phyloP scores from a whole-genome alignment of 176 grass and related monocot species.

The Aechmea fasciata region DNA sequence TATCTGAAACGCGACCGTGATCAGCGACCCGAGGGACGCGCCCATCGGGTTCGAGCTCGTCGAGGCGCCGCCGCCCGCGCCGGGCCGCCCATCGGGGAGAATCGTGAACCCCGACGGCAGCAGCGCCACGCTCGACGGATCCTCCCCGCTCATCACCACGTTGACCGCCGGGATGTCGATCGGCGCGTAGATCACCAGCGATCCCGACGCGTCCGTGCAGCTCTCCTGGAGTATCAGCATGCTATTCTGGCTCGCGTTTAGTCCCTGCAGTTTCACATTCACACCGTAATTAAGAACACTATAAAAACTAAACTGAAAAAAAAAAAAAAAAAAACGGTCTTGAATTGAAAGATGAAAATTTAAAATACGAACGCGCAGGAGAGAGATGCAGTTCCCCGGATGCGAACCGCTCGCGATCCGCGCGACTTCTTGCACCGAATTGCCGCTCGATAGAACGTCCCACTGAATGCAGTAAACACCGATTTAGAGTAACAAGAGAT shows the following conservation, averaged over 20 bases:
- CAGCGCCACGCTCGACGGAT: constrained; percentile 47
- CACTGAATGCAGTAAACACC: constrained; percentile 13
- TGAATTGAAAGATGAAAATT: background rate
- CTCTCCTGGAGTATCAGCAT: constrained; percentile 73
- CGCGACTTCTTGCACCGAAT: constrained; percentile 24
- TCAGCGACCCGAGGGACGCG: constrained; percentile 33
- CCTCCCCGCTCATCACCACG: constrained; percentile 64
- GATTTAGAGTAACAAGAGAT: too few relatives aligned
- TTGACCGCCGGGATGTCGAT: constrained; percentile 55
- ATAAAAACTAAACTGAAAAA: background rate
- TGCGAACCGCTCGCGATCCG: constrained; percentile 19
- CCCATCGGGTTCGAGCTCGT: constrained; percentile 3
- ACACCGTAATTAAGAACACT: background rate
- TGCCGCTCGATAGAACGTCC: constrained; percentile 29
- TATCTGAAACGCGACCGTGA: constrained; percentile 76
- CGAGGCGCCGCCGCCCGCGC: constrained; percentile 1
- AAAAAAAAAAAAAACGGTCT: background rate
- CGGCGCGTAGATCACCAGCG: constrained; percentile 56
- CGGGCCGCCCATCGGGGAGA: constrained; percentile 39
- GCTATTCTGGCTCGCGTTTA: constrained; percentile 53
- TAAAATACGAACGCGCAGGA: constrained; percentile 45
- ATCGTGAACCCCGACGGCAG: constrained; percentile 74
- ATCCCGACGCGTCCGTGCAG: constrained; percentile 43
- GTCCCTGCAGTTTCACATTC: constrained; percentile 9
- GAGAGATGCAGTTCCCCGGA: constrained; percentile 34